phyloP scores from a whole-genome alignment of 768 basidiomycete species.

The Podaxis pistillaris region DNA sequence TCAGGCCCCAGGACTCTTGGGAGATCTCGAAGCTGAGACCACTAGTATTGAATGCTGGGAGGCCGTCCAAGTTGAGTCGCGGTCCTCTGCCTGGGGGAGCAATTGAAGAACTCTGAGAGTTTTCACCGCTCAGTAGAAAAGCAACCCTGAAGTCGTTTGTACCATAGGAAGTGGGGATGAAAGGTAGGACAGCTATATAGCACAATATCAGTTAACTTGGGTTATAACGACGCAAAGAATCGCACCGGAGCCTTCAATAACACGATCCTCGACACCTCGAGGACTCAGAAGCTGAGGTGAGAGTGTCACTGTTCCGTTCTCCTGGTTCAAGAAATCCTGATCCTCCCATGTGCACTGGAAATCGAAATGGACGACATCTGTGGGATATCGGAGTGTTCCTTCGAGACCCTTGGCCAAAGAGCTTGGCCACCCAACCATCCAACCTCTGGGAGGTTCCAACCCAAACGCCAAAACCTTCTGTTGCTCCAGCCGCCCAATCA shows the following conservation, averaged over 20 bases:
- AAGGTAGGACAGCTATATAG: neutral
- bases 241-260: neutral
- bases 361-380: neutral
- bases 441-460: neutral
- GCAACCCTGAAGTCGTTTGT: neutral
- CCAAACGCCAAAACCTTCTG: neutral
- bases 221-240: neutral
- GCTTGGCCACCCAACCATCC: neutral
- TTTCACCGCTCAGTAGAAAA: neutral
- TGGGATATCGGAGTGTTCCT: neutral
- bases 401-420: neutral
- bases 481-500: neutral
- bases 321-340: neutral
- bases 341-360: neutral
- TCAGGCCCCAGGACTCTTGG: neutral
- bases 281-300: neutral
- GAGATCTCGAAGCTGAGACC: neutral
- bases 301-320: neutral
- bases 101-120: neutral
- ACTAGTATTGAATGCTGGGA: neutral
- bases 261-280: neutral
- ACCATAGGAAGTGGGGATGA: neutral
- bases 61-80: neutral
- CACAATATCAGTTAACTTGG: neutral
- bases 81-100: neutral